Percentiles rank a stretch among this genome's conserved stretches.
Evolutionary conservation across 192 early-diverging fungal genomes (phyloP).

Genomic region (Backusella parvicylindrica): DNA sequence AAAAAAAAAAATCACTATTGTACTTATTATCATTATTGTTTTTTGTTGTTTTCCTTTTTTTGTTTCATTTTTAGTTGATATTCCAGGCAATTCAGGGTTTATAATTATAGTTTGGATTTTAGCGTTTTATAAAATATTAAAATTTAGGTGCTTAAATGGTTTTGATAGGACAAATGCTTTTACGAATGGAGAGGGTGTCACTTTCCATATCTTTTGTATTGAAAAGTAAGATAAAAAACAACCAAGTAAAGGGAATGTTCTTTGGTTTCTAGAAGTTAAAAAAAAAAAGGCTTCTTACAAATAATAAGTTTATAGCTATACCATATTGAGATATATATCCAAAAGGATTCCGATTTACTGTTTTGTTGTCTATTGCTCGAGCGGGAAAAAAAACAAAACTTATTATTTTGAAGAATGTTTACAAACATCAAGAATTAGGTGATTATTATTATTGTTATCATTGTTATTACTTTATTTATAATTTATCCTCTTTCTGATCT

Average conservation of each 20-base stretch:
- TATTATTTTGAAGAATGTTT: too few species aligned
- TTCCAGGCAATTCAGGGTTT: conserved; percentile 1
- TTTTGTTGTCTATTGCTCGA: not conserved
- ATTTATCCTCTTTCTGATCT: not conserved
- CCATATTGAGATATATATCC: not conserved
- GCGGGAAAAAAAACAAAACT: not conserved
- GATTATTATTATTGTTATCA: not conserved
- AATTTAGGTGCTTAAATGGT: too few species aligned
- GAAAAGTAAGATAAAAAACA: not conserved
- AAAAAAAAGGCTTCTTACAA: not conserved
- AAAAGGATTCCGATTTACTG: not conserved
- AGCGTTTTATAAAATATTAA: not conserved
- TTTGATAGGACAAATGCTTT: too few species aligned
- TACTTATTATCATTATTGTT: not conserved
- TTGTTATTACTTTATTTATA: not conserved
- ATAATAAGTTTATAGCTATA: not conserved
- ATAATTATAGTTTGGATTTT: not conserved
- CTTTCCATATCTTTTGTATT: not conserved
- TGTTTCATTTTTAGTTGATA: not conserved
- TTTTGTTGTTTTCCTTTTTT: not conserved
- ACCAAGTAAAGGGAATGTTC: not conserved
- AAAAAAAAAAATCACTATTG: too few species aligned
- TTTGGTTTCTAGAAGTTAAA: not conserved
- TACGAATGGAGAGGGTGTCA: not conserved
- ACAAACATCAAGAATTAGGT: not conserved